Evolutionary conservation across 306 rosid genomes (phyloP).

Genomic region (Medicago truncatula): MtrunA17r5.0-ANR NC_053046.1:4567501-4568000

Average conservation of each 20-base stretch:
- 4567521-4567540: constrained; percentile 40
- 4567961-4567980: constrained; percentile 70
- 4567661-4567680: constrained; percentile 89
- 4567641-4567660: constrained; percentile 51
- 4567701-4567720: constrained; percentile 68
- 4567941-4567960: constrained; percentile 96
- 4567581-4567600: constrained; percentile 9
- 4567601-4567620: constrained; percentile 27
- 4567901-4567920: constrained; percentile 67
- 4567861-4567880: constrained; percentile 52
- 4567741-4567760: constrained; percentile 74
- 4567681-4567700: constrained; percentile 86
- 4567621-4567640: constrained; percentile 17
- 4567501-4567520: constrained; percentile 53
- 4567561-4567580: constrained; percentile 23
- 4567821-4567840: constrained; percentile 84
- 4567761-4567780: constrained; percentile 77
- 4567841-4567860: constrained; percentile 81
- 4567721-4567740: constrained; percentile 67
- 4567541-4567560: constrained; percentile 39
- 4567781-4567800: constrained; percentile 87
- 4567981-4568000: constrained; percentile 88
- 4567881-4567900: constrained; percentile 77
- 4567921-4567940: constrained; percentile 88
- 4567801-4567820: constrained; percentile 79